Base-by-base conservation (phyloP, 208 protist genomes). In the Trypanosomatidae sp. region DNA sequence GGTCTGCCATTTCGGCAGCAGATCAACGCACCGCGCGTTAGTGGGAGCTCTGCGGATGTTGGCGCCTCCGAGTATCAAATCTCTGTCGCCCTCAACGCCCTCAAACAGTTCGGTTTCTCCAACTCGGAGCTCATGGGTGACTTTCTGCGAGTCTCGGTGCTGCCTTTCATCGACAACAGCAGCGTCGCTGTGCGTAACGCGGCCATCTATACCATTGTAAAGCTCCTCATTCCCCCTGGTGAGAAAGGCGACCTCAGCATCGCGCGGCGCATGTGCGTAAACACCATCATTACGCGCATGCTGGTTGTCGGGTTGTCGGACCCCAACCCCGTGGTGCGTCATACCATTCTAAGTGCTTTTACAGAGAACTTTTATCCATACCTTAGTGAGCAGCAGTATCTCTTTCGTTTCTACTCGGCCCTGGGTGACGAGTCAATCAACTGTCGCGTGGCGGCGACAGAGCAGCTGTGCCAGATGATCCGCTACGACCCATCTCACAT, bases 81-180 rank as follows among this genome's bases (percentile, higher is more conserved):
- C 53, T 78, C 80, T 22, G 87, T 97, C 33, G 92, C 92, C 13
- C 74, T 97, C 25, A 93, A 93, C 77, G 92, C 92, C 39, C 72
- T 97, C 33, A 75, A 94, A 53, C 84, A 97, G 73, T 97, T 97
- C 74, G 89, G 89, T 43, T 97, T 94, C 83, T 92, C 90, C 13
- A 92, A 94, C 69, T 94, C 89, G 12, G 90, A 97, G 74, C 78
- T 95, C 47, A 94, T 97, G 90, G 88, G 92, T 41, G 87, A 97
- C 71, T 97, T 97, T 71, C 69, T 97, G 28, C 86, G 92, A 10
- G 90, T 95, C 47, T 93, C 92, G 1, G 90, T 95, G n/a, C 80
- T 97, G 36, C 92, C 90, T 0, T 89, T 97, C 56, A 92, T 95
- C 70, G 92, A 94, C 81, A 92, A 81, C 75, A 68, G 33, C n/a